Evolutionary conservation across 164 flowering plant species (phyloP).

Genomic region (Nymphaea colorata): DNA sequence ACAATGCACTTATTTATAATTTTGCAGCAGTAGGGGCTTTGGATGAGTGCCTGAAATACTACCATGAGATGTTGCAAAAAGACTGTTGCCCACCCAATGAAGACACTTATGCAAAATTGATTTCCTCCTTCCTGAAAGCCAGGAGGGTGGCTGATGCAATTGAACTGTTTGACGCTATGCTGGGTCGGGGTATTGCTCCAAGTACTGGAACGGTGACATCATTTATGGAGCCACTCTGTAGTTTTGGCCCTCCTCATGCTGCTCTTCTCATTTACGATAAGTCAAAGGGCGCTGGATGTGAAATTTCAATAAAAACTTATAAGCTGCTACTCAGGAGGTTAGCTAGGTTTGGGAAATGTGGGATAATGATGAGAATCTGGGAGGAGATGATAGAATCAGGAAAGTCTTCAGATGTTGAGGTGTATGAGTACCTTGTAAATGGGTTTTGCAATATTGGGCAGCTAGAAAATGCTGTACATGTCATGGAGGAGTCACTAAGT

Average conservation of each 20-base stretch:
- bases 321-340: slow-evolving; percentile 71
- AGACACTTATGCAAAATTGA: slow-evolving; percentile 48
- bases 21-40: slow-evolving; percentile 36
- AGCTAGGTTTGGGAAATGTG: slow-evolving; percentile 88
- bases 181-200: slow-evolving; percentile 44
- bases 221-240: slow-evolving; percentile 58
- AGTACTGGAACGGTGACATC: slow-evolving; percentile 52
- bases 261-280: slow-evolving; percentile 69
- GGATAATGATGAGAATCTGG: slow-evolving; percentile 61
- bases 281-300: slow-evolving; percentile 57
- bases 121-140: slow-evolving; percentile 37
- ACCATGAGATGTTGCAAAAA: slow-evolving; percentile 32
- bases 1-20: slow-evolving; percentile 65
- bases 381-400: slow-evolving; percentile 80
- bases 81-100: slow-evolving; percentile 33
- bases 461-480: slow-evolving; percentile 70
- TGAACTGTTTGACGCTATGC: slow-evolving; percentile 81
- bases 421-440: slow-evolving; percentile 57
- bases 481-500: slow-evolving; percentile 63
- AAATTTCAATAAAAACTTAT: slow-evolving; percentile 53
- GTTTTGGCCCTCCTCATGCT: slow-evolving; percentile 92
- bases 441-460: slow-evolving; percentile 87
- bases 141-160: slow-evolving; percentile 85
- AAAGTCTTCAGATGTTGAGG: slow-evolving; percentile 51
- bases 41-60: slow-evolving; percentile 45